A percentile compares a stretch with the other conserved stretches of the same genome.
phyloP scores from a whole-genome alignment of 257 asterid genomes.

The Nemophila menziesii region DNA sequence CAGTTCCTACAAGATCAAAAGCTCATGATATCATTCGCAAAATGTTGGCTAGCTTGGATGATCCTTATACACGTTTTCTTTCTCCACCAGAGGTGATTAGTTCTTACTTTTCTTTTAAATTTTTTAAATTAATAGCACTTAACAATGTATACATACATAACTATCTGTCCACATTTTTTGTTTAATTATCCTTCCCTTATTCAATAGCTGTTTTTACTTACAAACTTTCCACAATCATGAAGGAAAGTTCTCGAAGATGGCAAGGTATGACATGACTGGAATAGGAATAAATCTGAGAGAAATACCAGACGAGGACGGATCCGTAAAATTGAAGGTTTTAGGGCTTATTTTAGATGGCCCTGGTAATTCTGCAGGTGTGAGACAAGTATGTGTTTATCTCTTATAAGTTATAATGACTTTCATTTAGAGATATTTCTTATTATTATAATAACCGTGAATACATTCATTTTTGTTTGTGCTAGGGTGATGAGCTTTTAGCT shows the following conservation, averaged over 20 bases:
- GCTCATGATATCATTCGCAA: slow-evolving; percentile 77
- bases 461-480: slow-evolving; percentile 12
- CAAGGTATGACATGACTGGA: slow-evolving; percentile 91
- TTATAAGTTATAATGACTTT: neutral
- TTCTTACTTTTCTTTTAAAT: slow-evolving; percentile 6
- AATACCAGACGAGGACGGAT: slow-evolving; percentile 70
- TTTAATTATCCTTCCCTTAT: slow-evolving; percentile 9
- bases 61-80: slow-evolving; percentile 85
- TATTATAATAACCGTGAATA: neutral
- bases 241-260: slow-evolving; percentile 94
- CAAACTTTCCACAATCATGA: slow-evolving; percentile 46
- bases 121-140: no score
- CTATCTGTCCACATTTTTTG: neutral
- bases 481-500: slow-evolving; percentile 90
- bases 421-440: neutral
- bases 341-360: slow-evolving; percentile 97
- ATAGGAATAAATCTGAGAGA: slow-evolving; percentile 91
- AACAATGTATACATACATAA: neutral
- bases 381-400: slow-evolving; percentile 47
- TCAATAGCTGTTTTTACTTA: slow-evolving; percentile 29
- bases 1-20: slow-evolving; percentile 62
- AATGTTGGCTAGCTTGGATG: slow-evolving; percentile 84
- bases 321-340: slow-evolving; percentile 63
- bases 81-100: slow-evolving; percentile 67
- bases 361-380: slow-evolving; percentile 77